These are phyloP conservation scores for Harringtonia aguacate DNA, from an alignment of 2,329 filamentous ascomycete species.

Conservation along the genomic window DNA sequence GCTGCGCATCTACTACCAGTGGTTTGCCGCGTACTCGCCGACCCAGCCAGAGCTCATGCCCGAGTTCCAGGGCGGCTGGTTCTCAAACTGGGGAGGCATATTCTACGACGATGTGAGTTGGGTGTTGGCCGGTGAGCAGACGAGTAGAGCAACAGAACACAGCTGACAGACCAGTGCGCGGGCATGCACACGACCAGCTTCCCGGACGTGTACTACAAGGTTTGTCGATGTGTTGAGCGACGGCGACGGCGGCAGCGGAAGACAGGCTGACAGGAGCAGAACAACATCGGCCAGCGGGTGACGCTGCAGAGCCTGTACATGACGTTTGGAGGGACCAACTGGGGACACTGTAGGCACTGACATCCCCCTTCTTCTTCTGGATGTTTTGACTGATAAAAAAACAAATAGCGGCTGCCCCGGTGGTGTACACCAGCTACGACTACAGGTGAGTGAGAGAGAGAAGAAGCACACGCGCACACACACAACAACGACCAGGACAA, in stretches of 20 bases:
- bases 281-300: constrained; percentile 38
- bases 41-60: constrained; percentile 42
- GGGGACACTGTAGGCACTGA: constrained; percentile 43
- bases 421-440: constrained; percentile 36
- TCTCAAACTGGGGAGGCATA: constrained; percentile 55
- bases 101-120: constrained; percentile 34
- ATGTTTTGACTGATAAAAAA: background rate
- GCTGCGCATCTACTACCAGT: constrained; percentile 42
- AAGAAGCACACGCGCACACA: background rate
- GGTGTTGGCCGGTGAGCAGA: no score
- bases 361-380: background rate
- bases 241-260: no score
- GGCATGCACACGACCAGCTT: constrained; percentile 35
- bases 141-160: background rate
- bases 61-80: constrained; percentile 53
- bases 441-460: constrained; percentile 22
- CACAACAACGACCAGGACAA: background rate
- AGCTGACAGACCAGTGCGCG: constrained; percentile 19
- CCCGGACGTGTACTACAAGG: constrained; percentile 44
- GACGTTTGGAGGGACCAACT: constrained; percentile 71
- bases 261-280: constrained; percentile 13
- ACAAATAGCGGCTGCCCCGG: constrained; percentile 27
- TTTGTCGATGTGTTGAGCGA: no score
- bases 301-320: constrained; percentile 27
- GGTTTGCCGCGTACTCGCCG: constrained; percentile 43